Evolutionary conservation across 441 rosid species (phyloP).

Genomic region (Isatis lusitanica): DNA sequence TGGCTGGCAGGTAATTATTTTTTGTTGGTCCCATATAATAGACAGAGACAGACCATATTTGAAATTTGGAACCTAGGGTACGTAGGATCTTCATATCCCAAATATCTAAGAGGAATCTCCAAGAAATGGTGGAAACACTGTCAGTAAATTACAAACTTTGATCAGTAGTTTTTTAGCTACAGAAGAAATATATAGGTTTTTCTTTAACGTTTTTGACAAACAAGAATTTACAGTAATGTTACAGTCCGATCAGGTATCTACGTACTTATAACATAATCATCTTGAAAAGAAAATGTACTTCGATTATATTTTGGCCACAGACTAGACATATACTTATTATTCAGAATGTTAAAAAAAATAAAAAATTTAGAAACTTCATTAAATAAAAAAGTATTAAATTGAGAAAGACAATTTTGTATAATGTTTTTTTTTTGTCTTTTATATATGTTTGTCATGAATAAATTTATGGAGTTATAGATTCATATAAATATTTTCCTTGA

Average conservation of each 20-base stretch:
- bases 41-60: not conserved
- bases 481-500: not conserved
- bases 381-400: no score
- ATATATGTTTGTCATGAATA: not conserved
- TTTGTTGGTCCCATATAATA: not conserved
- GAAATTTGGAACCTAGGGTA: not conserved
- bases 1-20: slow-evolving; percentile 40
- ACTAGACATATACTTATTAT: not conserved
- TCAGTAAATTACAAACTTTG: no score
- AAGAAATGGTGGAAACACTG: not conserved
- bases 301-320: not conserved
- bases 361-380: no score
- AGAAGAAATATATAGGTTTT: no score
- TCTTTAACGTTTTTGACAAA: not conserved
- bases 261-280: not conserved
- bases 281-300: not conserved
- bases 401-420: no score
- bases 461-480: not conserved
- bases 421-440: no score
- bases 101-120: no score
- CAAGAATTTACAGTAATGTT: not conserved
- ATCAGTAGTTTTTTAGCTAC: no score
- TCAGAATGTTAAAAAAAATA: no score
- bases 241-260: not conserved
- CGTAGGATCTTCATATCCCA: no score